Base-by-base conservation (phyloP, 805 yeast genomes). In the Spathaspora boniae region DNA sequence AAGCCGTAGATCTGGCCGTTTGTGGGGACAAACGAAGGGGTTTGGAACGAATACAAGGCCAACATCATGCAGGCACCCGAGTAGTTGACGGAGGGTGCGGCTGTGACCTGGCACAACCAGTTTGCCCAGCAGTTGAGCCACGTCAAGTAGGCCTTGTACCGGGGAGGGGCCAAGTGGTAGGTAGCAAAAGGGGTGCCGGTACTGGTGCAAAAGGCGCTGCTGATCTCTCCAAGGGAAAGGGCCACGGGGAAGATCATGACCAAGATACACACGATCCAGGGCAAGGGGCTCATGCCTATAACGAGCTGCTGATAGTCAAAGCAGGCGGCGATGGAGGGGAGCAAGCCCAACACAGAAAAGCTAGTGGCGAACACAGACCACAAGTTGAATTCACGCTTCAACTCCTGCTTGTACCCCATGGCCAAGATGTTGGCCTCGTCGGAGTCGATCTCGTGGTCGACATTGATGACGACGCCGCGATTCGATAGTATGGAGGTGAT, bases 141-240 rank as follows among this genome's bases (percentile, higher is more conserved):
- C 5, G 85, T 74, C 33, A 75, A 59, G 16, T 75, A 54, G 1
- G 82, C 74, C 12, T 72, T 72, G 54, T 49, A 60, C 44, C 62
- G 64, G 16, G 72, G 73, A 9, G 85, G 84, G 3, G 84, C 73
- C 43, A 79, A 58, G 47, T 77, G 76, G 2, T 77, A 69, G 2
- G 80, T 80, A 40, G 86, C 84, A 46, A 80, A 81, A 32, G 82
- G 83, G 6, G 82, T 69, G 30, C 86, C 86, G 18, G 83, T 76
- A 8, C 81, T 67, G 6, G 83, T 79, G 26, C 87, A 87, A 60
- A 75, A 76, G 5, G 83, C 78, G 17, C 77, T 68, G 9, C 82
- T 72, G 21, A 80, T 64, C 50, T 81, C 86, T 0, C 84, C 83
- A 73, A 81, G 65, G 14, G 80, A 70, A 29, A 70, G 60, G 9